Evolutionary conservation across 2,329 filamentous ascomycete genomes (phyloP), one percentile per base, ranked within the genome.

Genomic region (Pseudogymnoascus sp.): DNA sequence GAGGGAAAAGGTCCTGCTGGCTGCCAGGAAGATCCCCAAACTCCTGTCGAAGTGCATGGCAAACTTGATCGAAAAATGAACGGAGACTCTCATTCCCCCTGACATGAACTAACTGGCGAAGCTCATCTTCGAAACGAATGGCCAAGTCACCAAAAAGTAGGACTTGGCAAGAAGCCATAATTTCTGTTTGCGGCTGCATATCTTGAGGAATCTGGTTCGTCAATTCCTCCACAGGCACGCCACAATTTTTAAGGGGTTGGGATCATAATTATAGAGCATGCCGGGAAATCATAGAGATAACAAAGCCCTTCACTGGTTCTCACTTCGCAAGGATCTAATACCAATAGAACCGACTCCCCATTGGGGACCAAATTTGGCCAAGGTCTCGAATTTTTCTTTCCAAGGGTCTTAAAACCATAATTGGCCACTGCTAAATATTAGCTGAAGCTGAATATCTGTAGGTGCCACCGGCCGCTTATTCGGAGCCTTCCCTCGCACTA

Each of bases 11-110:
- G 21, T 55, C 48, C 13, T 55, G 48, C 29, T 55, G 48, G 48
- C 29, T 55, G n/a, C 48, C 8, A 17, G 48, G 48, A 35, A 33
- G 27, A 21, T 55, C 12, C 35, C 48, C 48, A 21, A 55, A 55
- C 13, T 55, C 48, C 27, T 35, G 48, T 5, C 48, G 48, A 55
- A 55, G 29, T 21, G 48, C 27, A 55, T 55, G 5, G 48, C 48
- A 33, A 8, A 55, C 48, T 55, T 55, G 48, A 33, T 55, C 48
- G 2, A 55, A 55, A 55, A 55, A 55, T 15, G 48, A 55, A 55
- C 48, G 10, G 10, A 55, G 48, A 2, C 29, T 55, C 29, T 55
- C 48, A 55, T 55, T 55, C 29, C 29, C 48, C 10, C 29, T 21
- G 9, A 55, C 3, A 29, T 55, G 48, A 21, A 55, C 29, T 1